Percentiles rank a stretch among this genome's conserved stretches.
These are phyloP conservation scores for Paramecium sonneborni DNA, from an alignment of 73 alveolate genomes.

Conservation along the genomic window DNA sequence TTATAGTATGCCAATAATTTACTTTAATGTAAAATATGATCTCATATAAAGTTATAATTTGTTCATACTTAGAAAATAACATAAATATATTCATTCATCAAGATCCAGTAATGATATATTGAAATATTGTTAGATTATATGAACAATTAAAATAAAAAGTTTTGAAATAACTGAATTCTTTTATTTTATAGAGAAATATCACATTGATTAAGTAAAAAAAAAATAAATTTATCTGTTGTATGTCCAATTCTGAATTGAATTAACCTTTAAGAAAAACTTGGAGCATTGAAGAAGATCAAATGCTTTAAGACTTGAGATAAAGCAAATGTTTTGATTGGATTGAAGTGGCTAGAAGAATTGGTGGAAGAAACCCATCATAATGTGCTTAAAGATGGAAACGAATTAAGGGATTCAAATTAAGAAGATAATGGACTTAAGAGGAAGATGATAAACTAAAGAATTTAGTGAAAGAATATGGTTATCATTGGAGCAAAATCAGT, in stretches of 20 bases:
- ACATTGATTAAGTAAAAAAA: not conserved
- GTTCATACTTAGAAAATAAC: not conserved
- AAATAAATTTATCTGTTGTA: not conserved
- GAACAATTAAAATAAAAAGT: not conserved
- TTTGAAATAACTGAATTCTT: conserved; percentile 14
- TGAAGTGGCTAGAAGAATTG: conserved; percentile 61
- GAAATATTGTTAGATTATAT: not conserved
- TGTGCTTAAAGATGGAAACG: conserved; percentile 68
- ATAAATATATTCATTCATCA: not conserved
- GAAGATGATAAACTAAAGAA: conserved; percentile 45
- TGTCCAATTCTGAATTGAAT: not conserved
- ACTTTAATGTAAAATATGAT: not conserved
- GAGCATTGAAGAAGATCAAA: conserved; percentile 53
- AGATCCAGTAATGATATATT: not conserved
- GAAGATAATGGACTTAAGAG: conserved; percentile 65
- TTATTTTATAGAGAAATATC: not conserved
- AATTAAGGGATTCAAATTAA: conserved; percentile 55
- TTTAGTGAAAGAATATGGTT: conserved; percentile 19
- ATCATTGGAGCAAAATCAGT: conserved; percentile 39
- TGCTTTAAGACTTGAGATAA: conserved; percentile 33
- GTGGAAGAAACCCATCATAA: conserved; percentile 62
- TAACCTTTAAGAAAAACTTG: conserved; percentile 39
- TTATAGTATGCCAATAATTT: not conserved
- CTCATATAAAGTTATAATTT: not conserved
- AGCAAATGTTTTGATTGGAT: conserved; percentile 59